Evolutionary conservation across 2,329 filamentous ascomycete genomes (phyloP).

Genomic region (Colletotrichum viniferum): DNA sequence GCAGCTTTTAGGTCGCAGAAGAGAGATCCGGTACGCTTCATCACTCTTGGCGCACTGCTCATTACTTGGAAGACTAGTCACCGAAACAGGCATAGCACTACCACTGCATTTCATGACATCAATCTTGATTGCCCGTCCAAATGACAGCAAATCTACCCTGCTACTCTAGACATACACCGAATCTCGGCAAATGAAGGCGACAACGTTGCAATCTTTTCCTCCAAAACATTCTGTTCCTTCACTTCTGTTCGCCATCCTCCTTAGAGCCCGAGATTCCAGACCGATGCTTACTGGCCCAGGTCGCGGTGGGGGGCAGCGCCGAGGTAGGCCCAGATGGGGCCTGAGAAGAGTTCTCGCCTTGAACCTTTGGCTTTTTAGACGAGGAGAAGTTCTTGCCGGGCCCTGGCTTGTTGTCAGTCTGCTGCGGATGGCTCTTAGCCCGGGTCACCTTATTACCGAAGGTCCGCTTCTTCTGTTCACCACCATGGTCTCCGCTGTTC

Average conservation of each 20-base stretch:
- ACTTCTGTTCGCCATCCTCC: background rate
- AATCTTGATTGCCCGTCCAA: background rate
- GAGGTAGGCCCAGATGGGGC: background rate
- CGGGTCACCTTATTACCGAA: slow-evolving; percentile 9
- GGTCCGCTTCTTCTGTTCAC: slow-evolving; percentile 1
- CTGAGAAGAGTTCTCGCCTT: background rate
- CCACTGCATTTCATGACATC: background rate
- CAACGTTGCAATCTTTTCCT: background rate
- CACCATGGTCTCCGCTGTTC: background rate
- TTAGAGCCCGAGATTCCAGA: background rate
- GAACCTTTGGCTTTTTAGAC: slow-evolving; percentile 7
- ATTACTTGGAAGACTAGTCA: background rate
- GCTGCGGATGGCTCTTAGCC: slow-evolving; percentile 4
- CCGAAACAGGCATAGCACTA: background rate
- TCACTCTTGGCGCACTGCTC: background rate
- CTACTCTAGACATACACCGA: background rate
- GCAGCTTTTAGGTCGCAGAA: background rate
- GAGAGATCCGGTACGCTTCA: background rate
- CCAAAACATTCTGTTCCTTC: background rate
- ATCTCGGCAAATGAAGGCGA: background rate
- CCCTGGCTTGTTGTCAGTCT: background rate
- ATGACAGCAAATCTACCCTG: background rate
- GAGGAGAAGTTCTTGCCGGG: background rate
- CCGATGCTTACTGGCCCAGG: slow-evolving; percentile 1
- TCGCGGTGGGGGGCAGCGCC: background rate